Conservation (phyloP, 169 alveolate genomes). For the Babesia sp. region DNA sequence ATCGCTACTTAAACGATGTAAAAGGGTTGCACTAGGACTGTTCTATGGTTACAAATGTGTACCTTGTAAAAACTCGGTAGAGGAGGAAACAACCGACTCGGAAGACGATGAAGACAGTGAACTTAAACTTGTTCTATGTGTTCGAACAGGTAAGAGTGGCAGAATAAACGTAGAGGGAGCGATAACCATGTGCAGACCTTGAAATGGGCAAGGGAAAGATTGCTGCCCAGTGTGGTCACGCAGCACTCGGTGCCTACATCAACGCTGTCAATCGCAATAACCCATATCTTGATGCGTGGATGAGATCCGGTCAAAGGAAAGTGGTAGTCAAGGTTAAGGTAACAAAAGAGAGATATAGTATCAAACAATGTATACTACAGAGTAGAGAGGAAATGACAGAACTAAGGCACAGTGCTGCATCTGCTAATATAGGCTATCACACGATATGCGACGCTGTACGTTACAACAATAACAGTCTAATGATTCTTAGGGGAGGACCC, state of each 20-base stretch:
- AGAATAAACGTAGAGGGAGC: neutral
- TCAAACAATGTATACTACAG: constrained; percentile 7
- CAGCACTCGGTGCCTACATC: constrained; percentile 83
- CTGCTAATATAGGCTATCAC: constrained; percentile 41
- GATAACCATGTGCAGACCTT: constrained; percentile 68
- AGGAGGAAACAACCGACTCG: neutral
- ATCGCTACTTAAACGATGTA: neutral
- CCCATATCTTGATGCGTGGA: constrained; percentile 57
- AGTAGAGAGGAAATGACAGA: constrained; percentile 59
- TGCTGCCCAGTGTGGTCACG: constrained; percentile 93
- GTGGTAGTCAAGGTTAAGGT: constrained; percentile 61
- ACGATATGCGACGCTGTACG: constrained; percentile 65
- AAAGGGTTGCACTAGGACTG: neutral
- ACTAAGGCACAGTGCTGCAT: constrained; percentile 36
- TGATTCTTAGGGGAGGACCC: constrained; percentile 84
- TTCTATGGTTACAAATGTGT: neutral
- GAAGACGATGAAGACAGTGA: constrained; percentile 19
- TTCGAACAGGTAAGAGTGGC: constrained; percentile 51
- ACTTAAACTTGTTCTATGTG: constrained; percentile 63
- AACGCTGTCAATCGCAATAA: constrained; percentile 24
- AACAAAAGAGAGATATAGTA: neutral
- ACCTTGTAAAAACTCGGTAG: neutral
- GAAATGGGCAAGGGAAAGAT: constrained; percentile 92
- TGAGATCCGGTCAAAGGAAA: constrained; percentile 59
- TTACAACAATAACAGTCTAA: neutral